Evolutionary conservation across 1,284 basidiomycete species (phyloP).

Genomic region (Papiliotrema terrestris): DNA sequence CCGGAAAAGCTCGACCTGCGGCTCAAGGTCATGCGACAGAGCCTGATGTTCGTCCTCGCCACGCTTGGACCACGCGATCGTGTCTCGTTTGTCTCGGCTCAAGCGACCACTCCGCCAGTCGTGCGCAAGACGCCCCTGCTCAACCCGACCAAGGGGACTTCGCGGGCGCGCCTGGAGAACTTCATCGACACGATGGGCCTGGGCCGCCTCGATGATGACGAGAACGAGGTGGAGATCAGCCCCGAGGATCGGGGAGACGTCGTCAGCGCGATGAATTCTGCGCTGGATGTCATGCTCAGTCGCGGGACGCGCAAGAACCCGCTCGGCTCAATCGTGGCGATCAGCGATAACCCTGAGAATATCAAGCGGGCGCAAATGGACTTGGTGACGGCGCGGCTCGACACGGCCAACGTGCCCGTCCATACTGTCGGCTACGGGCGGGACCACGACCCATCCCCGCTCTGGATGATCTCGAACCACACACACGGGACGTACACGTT

Average conservation of each 20-base stretch:
- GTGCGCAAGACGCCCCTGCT: constrained; percentile 88
- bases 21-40: constrained; percentile 81
- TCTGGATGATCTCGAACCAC: constrained; percentile 98
- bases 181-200: constrained; percentile 68
- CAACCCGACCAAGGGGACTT: constrained; percentile 63
- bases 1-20: constrained; percentile 6
- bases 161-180: constrained; percentile 64
- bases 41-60: constrained; percentile 77
- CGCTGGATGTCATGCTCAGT: constrained; percentile 87
- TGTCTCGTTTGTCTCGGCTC: constrained; percentile 81
- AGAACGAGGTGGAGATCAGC: constrained; percentile 67
- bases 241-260: constrained; percentile 91
- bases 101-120: constrained; percentile 66
- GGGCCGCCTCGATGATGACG: constrained; percentile 44
- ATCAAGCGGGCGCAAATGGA: constrained; percentile 98
- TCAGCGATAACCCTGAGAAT: constrained; percentile 85
- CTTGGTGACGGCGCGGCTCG: constrained; percentile 88
- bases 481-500: constrained; percentile 97
- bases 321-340: constrained; percentile 82
- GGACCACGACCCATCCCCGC: constrained; percentile 92
- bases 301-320: constrained; percentile 80
- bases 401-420: constrained; percentile 85
- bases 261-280: constrained; percentile 91
- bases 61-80: constrained; percentile 72
- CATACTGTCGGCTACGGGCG: constrained; percentile 96